phyloP scores from a whole-genome alignment of 2,329 filamentous ascomycete species.

The Cladosporium sp. region DNA sequence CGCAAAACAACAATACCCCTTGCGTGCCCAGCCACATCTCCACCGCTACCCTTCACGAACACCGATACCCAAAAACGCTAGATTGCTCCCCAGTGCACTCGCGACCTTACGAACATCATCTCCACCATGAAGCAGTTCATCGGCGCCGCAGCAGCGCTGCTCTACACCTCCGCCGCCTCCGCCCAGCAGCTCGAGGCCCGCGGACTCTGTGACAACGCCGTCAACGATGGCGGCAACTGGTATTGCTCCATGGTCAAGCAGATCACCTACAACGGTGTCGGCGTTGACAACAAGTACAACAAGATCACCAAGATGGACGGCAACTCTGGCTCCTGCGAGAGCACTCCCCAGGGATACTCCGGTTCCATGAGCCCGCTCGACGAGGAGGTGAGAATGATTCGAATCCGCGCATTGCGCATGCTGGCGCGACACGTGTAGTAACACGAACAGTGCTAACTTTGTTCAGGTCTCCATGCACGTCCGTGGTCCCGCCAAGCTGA shows the following conservation, averaged over 20 bases:
- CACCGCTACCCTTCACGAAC: constrained; percentile 6
- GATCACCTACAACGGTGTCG: constrained; percentile 61
- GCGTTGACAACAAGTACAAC: constrained; percentile 61
- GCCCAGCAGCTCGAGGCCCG: constrained; percentile 25
- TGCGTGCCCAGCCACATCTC: constrained; percentile 15
- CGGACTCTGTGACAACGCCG: constrained; percentile 34
- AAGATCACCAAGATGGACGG: constrained; percentile 63
- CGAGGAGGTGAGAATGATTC: constrained; percentile 61
- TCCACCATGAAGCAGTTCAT: constrained; percentile 37
- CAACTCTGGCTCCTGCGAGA: constrained; percentile 58
- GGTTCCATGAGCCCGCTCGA: constrained; percentile 68
- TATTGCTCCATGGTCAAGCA: constrained; percentile 67
- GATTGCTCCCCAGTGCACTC: constrained; percentile 17
- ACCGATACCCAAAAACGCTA: constrained; percentile 11
- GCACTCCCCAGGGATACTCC: constrained; percentile 54
- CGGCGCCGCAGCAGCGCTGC: constrained; percentile 35
- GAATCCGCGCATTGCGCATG: background rate
- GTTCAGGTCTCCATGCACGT: constrained; percentile 69
- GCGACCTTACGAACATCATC: constrained; percentile 20
- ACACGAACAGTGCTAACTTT: constrained; percentile 5
- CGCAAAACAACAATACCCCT: constrained; percentile 17
- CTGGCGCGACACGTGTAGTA: background rate
- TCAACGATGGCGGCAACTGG: constrained; percentile 57
- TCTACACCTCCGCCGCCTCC: constrained; percentile 31
- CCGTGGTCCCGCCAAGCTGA: constrained; percentile 68